A percentile compares a stretch with the other conserved stretches of the same genome.
phyloP scores from a whole-genome alignment of 441 rosid genomes.

The Erysimum pusillum region DNA sequence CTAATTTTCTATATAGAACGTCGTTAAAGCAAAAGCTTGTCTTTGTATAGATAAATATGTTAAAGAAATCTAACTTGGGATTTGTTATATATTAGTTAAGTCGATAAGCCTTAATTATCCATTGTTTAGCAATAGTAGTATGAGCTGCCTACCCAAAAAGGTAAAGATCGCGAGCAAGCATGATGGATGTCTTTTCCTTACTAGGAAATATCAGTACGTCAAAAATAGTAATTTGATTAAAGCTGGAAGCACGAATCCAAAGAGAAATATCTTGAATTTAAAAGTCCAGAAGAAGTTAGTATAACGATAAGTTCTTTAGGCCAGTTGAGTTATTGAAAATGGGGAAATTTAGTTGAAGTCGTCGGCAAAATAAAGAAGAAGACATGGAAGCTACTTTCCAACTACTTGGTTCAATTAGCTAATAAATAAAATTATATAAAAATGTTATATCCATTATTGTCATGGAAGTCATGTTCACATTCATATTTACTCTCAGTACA shows the following conservation, averaged over 20 bases:
- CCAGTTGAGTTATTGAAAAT: background rate
- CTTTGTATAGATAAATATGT: background rate
- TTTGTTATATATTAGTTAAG: background rate
- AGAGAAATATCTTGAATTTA: conserved; percentile 8
- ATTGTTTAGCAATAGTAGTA: background rate
- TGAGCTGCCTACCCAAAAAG: background rate
- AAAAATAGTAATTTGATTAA: background rate
- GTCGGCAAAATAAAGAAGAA: conserved; percentile 6
- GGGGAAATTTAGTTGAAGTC: conserved; percentile 5
- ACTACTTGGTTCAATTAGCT: conserved; percentile 29
- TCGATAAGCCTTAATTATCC: background rate
- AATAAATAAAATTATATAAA: background rate
- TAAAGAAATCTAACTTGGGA: background rate
- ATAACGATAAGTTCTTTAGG: background rate
- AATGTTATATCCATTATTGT: conserved; percentile 16
- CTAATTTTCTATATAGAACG: background rate
- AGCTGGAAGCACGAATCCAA: conserved; percentile 24
- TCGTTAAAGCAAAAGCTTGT: background rate
- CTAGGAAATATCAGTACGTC: background rate
- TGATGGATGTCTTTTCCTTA: background rate
- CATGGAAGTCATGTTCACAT: conserved; percentile 24
- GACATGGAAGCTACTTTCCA: conserved; percentile 40
- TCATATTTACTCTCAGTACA: conserved; percentile 4
- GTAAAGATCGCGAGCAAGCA: background rate
- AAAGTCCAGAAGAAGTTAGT: conserved; percentile 2